Percentiles rank a stretch among this genome's conserved stretches.
Conservation (phyloP, 345 rosid genomes). For the Dovyalis caffra region DNA sequence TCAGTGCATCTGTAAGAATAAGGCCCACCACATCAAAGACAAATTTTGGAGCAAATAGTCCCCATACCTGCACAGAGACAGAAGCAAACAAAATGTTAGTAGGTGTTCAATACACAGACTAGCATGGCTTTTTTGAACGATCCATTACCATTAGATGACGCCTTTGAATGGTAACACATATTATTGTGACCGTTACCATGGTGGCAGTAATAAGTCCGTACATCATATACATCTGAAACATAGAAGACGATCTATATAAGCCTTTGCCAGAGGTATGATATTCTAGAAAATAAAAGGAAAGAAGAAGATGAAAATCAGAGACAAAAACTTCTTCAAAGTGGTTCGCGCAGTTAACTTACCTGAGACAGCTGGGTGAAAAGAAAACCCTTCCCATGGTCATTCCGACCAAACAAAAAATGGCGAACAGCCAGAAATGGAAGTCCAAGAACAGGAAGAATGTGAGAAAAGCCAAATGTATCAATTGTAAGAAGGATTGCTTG, state of each 20-base stretch:
- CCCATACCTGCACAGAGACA: slow-evolving; percentile 80
- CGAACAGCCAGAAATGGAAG: slow-evolving; percentile 56
- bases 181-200: slow-evolving; percentile 56
- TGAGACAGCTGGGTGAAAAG: slow-evolving; percentile 40
- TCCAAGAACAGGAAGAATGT: slow-evolving; percentile 72
- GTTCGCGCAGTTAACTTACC: slow-evolving; percentile 35
- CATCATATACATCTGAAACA: slow-evolving; percentile 65
- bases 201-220: slow-evolving; percentile 59
- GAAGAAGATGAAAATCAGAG: background rate
- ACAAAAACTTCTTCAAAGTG: background rate
- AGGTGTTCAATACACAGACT: background rate
- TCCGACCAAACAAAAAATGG: slow-evolving; percentile 28
- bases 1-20: slow-evolving; percentile 55
- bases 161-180: slow-evolving; percentile 81
- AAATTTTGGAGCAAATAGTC: slow-evolving; percentile 87
- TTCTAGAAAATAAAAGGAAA: background rate
- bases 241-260: background rate
- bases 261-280: background rate
- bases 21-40: slow-evolving; percentile 80
- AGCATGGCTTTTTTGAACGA: background rate
- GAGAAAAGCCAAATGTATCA: slow-evolving; percentile 87
- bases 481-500: slow-evolving; percentile 89
- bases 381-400: slow-evolving; percentile 15
- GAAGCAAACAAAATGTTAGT: background rate
- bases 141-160: slow-evolving; percentile 81